Conservation (phyloP, 371 early-diverging fungal species). For the Caulochytrium protostelioides region DNA sequence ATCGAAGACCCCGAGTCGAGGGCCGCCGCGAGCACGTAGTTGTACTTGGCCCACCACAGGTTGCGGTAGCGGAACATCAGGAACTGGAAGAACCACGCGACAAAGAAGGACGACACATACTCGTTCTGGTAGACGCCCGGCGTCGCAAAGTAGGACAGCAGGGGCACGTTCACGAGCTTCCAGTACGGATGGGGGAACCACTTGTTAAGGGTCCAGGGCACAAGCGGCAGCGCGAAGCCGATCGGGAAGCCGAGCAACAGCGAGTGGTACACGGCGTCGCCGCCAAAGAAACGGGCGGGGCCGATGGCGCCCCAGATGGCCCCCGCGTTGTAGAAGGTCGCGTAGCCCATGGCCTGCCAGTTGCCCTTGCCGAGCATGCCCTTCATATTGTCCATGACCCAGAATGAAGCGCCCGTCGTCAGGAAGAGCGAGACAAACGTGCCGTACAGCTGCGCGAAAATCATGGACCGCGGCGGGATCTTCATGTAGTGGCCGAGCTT, state of each 20-base stretch:
- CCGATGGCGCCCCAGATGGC: conserved; percentile 42
- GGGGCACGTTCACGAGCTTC: conserved; percentile 15
- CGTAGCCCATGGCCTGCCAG: conserved; percentile 8
- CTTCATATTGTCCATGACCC: conserved; percentile 2
- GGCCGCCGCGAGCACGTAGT: conserved; percentile 6
- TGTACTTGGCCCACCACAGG: conserved; percentile 9
- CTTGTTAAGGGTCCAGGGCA: conserved; percentile 24
- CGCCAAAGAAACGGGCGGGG: conserved; percentile 23
- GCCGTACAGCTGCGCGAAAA: conserved; percentile 10
- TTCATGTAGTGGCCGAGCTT: conserved; percentile 24
- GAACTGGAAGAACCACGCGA: conserved; percentile 3
- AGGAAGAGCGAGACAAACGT: conserved; percentile 6
- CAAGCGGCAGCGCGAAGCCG: conserved; percentile 21
- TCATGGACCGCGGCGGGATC: conserved; percentile 12
- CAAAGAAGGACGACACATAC: conserved; percentile 5
- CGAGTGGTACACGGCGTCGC: conserved; percentile 18
- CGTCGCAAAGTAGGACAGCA: conserved; percentile 5
- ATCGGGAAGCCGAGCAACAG: conserved; percentile 21
- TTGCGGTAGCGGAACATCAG: conserved; percentile 3
- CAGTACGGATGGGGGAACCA: conserved; percentile 13
- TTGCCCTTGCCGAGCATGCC: conserved; percentile 2
- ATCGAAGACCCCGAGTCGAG: conserved; percentile 6
- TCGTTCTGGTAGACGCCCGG: neutral
- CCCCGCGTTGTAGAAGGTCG: conserved; percentile 30
- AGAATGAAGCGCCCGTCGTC: too few species aligned